Base-by-base conservation (phyloP, 208 protist genomes). In the Wallacemonas sp. region DNA sequence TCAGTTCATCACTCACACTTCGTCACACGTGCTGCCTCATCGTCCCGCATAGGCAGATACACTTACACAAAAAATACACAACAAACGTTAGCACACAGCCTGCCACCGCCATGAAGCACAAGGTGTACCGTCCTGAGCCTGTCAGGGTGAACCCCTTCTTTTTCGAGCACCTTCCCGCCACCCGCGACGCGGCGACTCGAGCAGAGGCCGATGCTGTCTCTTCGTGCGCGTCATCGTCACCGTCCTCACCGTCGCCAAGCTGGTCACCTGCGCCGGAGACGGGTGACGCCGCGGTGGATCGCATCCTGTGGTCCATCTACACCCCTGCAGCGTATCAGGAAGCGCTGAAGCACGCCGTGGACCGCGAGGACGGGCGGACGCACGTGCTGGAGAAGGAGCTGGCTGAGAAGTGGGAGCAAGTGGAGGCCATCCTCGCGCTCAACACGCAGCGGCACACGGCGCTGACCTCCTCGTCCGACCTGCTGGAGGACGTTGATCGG, bases 81-180 rank as follows among this genome's bases (percentile, higher is more conserved):
- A n/a, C n/a, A n/a, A n/a, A 66, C 16, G 20, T 61, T 73, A 50
- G 28, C 69, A 59, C 66, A 61, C 8, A 0, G 8, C n/a, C 44
- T 50, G 25, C 46, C 59, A 20, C 57, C 62, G 22, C 62, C 25
- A 72, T 66, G 52, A 57, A 82, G 66, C 59, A 68, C 57, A 44
- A 73, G 64, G 25, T 61, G 22, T 25, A 55, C 48, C 22, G 67
- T 8, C 79, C 81, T 20, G 48, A 81, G 25, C 84, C 84, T 10
- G 78, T 68, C 57, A 54, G 50, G 23, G 61, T 81, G 23, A 77
- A 69, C 33, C n/a, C 65, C 0, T 91, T 84, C 59, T 91, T 91
- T 42, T 91, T 91, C 65, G 65, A 81, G 57, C 84, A 91, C 25
- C 67, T 91, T 18, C 42, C 74, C 23, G 29, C 44, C 16, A 25